Conservation (phyloP, 768 basidiomycete species). For the Amanita thiersii region DNA sequence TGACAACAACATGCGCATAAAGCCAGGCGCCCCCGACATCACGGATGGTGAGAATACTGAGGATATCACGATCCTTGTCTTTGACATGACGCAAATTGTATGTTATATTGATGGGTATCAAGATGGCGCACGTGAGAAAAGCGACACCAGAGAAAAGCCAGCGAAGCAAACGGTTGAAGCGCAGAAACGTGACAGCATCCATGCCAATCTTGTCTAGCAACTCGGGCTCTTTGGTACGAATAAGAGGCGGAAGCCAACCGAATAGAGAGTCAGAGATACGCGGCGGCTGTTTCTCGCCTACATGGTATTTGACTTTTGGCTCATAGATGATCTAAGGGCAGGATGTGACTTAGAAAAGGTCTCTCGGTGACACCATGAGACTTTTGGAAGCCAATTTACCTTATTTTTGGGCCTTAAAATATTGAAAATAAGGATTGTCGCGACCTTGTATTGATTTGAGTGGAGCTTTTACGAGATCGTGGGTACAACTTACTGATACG, state of each 20-base stretch:
- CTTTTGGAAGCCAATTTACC: conserved; percentile 26
- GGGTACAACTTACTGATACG: conserved; percentile 45
- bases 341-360: not conserved
- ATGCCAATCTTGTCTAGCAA: conserved; percentile 84
- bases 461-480: not conserved
- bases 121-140: conserved; percentile 54
- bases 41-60: conserved; percentile 82
- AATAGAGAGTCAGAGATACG: conserved; percentile 76
- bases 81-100: conserved; percentile 72
- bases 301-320: conserved; percentile 89
- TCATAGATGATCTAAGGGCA: conserved; percentile 71
- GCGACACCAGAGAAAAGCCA: conserved; percentile 62
- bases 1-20: conserved; percentile 78
- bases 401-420: conserved; percentile 83
- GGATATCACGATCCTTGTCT: conserved; percentile 41
- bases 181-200: conserved; percentile 88
- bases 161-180: conserved; percentile 83
- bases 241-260: conserved; percentile 85
- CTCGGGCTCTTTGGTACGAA: conserved; percentile 81
- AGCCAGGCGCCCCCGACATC: conserved; percentile 65
- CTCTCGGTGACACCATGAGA: not conserved
- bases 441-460: conserved; percentile 31
- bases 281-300: conserved; percentile 69
- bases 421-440: conserved; percentile 73
- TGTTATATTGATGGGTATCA: conserved; percentile 80